A percentile compares a stretch with the other conserved stretches of the same genome.
These are phyloP conservation scores for Exophiala xenobiotica DNA, from an alignment of 2,329 filamentous ascomycete genomes.

Conservation along the genomic window DNA sequence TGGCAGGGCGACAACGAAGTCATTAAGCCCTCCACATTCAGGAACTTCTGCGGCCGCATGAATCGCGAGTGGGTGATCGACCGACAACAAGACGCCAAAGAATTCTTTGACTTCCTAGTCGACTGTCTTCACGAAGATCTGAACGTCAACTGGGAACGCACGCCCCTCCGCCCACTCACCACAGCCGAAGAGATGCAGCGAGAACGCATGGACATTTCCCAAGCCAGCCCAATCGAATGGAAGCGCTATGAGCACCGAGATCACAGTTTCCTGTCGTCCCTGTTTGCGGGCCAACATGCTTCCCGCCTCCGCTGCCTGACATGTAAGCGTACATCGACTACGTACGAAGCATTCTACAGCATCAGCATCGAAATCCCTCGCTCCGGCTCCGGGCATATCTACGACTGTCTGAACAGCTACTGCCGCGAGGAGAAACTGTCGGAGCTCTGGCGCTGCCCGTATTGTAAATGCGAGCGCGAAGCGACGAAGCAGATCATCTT, in stretches of 20 bases:
- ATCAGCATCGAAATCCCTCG: constrained; percentile 69
- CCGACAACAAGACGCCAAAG: constrained; percentile 85
- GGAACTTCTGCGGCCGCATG: constrained; percentile 64
- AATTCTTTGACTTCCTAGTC: constrained; percentile 81
- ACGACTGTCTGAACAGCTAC: constrained; percentile 69
- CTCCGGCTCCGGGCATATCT: constrained; percentile 58
- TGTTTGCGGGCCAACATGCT: constrained; percentile 73
- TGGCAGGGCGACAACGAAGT: constrained; percentile 60
- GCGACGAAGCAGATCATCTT: constrained; percentile 71
- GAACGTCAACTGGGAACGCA: constrained; percentile 64
- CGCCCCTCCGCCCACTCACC: constrained; percentile 58
- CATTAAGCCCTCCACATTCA: constrained; percentile 60
- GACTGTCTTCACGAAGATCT: constrained; percentile 83
- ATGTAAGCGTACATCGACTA: constrained; percentile 63
- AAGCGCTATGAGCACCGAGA: constrained; percentile 66
- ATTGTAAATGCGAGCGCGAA: constrained; percentile 66
- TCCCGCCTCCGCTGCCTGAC: constrained; percentile 61
- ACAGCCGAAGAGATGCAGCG: constrained; percentile 60
- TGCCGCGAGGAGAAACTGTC: constrained; percentile 66
- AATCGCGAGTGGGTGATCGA: constrained; percentile 69
- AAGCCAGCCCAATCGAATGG: constrained; percentile 75
- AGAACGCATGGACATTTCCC: constrained; percentile 60
- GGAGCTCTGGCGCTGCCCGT: constrained; percentile 69
- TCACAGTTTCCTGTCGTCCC: constrained; percentile 71
- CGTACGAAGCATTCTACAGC: constrained; percentile 69